phyloP scores from a whole-genome alignment of 2,329 filamentous ascomycete genomes.

The Akanthomyces muscarius region DNA sequence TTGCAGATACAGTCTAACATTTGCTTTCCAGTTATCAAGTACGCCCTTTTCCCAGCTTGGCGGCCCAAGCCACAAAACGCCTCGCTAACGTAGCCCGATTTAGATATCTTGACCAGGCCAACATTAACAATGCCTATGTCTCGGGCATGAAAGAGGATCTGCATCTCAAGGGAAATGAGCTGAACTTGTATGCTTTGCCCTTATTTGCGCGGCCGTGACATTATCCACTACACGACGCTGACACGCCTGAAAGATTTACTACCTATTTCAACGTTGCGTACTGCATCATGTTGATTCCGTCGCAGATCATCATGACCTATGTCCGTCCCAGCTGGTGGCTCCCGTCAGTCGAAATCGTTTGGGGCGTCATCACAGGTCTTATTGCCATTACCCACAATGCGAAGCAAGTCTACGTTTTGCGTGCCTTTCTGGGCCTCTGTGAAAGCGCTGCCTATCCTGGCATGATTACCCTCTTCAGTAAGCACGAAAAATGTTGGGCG shows the following conservation, averaged over 20 bases:
- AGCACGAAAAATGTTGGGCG: background rate
- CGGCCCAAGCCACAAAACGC: background rate
- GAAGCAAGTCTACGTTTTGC: conserved; percentile 33
- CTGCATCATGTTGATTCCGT: conserved; percentile 42
- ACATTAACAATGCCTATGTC: conserved; percentile 27
- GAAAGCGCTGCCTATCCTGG: conserved; percentile 35
- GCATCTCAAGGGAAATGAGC: conserved; percentile 15
- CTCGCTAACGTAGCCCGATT: background rate
- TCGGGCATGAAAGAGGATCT: conserved; percentile 27
- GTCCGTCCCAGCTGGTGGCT: conserved; percentile 37
- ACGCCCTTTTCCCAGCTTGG: background rate
- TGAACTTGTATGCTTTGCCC: conserved; percentile 17
- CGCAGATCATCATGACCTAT: conserved; percentile 35
- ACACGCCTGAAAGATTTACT: conserved; percentile 23
- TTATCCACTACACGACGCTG: background rate
- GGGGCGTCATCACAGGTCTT: conserved; percentile 26
- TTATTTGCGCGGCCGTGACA: background rate
- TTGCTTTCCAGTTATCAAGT: conserved; percentile 20
- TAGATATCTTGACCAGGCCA: conserved; percentile 25
- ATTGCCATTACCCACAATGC: conserved; percentile 33
- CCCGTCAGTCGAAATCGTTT: conserved; percentile 32
- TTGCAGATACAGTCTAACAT: background rate
- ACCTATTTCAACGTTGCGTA: conserved; percentile 57
- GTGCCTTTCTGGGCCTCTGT: conserved; percentile 38
- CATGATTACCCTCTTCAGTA: conserved; percentile 33